Percentiles rank a stretch among this genome's conserved stretches.
These are phyloP conservation scores for Henningerozyma blattae DNA, from an alignment of 805 yeast species.

Conservation along the genomic window DNA sequence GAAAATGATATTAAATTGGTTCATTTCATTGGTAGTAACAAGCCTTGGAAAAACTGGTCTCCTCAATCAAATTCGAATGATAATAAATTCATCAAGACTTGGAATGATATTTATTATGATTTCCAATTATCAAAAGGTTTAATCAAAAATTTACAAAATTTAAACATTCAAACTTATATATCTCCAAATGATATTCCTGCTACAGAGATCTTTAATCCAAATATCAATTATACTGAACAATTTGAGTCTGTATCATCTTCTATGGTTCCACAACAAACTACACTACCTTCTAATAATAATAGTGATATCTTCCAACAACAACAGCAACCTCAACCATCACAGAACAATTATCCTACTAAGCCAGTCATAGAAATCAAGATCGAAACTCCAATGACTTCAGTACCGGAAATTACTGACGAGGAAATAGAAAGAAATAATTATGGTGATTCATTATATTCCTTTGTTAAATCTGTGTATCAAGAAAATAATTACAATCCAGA, in stretches of 20 bases:
- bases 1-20: constrained; percentile 31
- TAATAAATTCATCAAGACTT: constrained; percentile 5
- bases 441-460: background rate
- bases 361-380: too few relatives aligned
- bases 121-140: constrained; percentile 4
- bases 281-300: background rate
- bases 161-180: background rate
- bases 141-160: background rate
- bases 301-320: background rate
- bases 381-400: background rate
- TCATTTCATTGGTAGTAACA: constrained; percentile 55
- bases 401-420: background rate
- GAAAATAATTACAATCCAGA: background rate
- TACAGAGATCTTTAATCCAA: background rate
- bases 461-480: background rate
- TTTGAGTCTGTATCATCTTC: background rate
- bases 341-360: too few relatives aligned
- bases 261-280: too few relatives aligned
- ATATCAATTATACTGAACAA: background rate
- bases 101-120: constrained; percentile 10
- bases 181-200: background rate
- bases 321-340: too few relatives aligned
- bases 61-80: background rate
- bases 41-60: constrained; percentile 38
- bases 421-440: background rate